Evolutionary conservation across 441 rosid genomes (phyloP).

Genomic region (Pelargonium myrrhifolium): DNA sequence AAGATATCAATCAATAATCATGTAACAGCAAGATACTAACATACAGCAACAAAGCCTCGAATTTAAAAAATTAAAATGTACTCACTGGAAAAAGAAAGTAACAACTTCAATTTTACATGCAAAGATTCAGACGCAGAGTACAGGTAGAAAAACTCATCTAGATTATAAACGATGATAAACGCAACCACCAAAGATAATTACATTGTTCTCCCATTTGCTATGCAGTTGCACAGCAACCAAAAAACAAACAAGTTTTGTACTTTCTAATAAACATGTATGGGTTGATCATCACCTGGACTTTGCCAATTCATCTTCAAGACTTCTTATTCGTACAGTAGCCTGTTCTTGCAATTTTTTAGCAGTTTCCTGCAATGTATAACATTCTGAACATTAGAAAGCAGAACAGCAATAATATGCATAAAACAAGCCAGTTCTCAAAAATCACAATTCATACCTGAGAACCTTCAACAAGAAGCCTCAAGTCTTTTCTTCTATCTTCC

Average conservation of each 20-base stretch:
- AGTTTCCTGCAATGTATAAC: slow-evolving; percentile 51
- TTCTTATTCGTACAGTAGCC: slow-evolving; percentile 53
- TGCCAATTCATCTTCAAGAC: slow-evolving; percentile 74
- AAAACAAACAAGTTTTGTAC: background rate
- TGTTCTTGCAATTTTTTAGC: slow-evolving; percentile 73
- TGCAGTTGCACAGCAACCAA: background rate
- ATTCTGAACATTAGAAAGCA: background rate
- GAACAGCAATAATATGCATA: background rate
- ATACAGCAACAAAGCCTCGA: background rate
- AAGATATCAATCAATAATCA: background rate
- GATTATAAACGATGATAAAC: no score
- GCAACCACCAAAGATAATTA: no score
- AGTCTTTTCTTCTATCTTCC: slow-evolving; percentile 53
- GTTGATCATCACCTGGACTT: slow-evolving; percentile 48
- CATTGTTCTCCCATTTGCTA: no score
- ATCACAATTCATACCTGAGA: slow-evolving; percentile 52
- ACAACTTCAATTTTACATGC: no score
- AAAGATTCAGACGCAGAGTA: no score
- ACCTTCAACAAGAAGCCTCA: slow-evolving; percentile 66
- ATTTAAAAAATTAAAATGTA: no score
- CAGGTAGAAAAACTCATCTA: no score
- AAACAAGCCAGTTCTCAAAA: background rate
- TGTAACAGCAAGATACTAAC: background rate
- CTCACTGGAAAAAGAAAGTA: no score
- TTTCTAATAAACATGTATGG: background rate